phyloP scores from a whole-genome alignment of 2,329 filamentous ascomycete species.

The Ceratocystis alfenasii region DNA sequence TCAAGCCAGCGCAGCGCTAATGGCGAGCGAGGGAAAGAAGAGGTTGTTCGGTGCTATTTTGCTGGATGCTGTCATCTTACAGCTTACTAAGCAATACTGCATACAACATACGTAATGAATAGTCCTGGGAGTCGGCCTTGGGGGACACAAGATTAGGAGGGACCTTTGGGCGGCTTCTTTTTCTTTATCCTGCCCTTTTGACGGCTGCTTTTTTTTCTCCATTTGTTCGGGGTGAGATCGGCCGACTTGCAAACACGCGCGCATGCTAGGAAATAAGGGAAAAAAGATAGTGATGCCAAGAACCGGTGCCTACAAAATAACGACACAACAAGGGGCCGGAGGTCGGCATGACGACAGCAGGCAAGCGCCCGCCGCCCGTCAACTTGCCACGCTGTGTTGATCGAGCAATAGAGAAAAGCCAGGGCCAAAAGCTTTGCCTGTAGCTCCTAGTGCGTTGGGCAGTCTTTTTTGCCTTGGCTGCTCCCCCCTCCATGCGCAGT shows the following conservation, averaged over 20 bases:
- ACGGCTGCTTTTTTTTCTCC: neutral
- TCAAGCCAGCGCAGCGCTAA: neutral
- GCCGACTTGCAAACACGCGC: conserved; percentile 2
- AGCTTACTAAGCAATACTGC: neutral
- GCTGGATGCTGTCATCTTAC: neutral
- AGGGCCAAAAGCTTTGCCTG: too few relatives aligned
- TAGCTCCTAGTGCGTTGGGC: too few relatives aligned
- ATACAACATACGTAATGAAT: neutral
- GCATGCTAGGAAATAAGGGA: neutral
- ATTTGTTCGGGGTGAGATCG: neutral
- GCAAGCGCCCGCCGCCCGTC: too few relatives aligned
- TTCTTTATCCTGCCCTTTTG: neutral
- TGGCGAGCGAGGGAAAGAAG: neutral
- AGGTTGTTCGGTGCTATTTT: neutral
- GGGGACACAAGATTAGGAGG: neutral
- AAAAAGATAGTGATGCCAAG: neutral
- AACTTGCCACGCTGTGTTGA: too few relatives aligned
- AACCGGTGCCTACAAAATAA: neutral
- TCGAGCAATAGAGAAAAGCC: too few relatives aligned
- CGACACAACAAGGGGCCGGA: neutral
- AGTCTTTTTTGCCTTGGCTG: too few relatives aligned
- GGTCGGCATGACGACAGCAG: too few relatives aligned
- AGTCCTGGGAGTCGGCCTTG: too few relatives aligned
- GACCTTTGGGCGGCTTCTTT: neutral
- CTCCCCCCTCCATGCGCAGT: too few relatives aligned